A percentile compares a stretch with the other conserved stretches of the same genome.
phyloP scores from a whole-genome alignment of 2,329 filamentous ascomycete genomes.

The Diaporthe amygdali region DNA sequence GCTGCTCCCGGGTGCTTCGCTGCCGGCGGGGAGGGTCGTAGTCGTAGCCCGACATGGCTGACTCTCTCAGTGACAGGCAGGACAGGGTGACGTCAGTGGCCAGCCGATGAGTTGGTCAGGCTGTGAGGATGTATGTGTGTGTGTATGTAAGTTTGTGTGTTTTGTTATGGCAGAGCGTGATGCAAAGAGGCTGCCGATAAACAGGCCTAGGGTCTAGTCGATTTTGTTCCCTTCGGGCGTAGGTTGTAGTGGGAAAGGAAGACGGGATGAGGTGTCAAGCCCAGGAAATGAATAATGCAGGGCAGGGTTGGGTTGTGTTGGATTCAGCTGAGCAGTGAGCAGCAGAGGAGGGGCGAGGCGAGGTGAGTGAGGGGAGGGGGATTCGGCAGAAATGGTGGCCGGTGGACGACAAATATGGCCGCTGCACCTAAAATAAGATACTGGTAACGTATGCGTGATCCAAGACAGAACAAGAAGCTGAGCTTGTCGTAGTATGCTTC shows the following conservation, averaged over 20 bases:
- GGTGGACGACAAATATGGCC: slow-evolving; percentile 9
- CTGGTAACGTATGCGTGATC: slow-evolving; percentile 18
- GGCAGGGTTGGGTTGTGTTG: not conserved
- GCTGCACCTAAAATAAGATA: slow-evolving; percentile 24
- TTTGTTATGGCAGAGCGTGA: not conserved
- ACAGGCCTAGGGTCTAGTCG: not conserved
- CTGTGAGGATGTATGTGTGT: not conserved
- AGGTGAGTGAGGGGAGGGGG: not conserved
- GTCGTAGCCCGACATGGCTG: slow-evolving; percentile 57
- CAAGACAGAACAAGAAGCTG: not conserved
- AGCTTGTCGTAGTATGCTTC: not conserved
- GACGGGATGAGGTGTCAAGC: slow-evolving; percentile 10
- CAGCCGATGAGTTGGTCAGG: not conserved
- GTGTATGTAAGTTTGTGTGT: not conserved
- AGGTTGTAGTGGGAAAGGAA: slow-evolving; percentile 3
- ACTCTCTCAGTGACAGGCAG: slow-evolving; percentile 18
- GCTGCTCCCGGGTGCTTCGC: slow-evolving; percentile 46
- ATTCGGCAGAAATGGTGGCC: not conserved
- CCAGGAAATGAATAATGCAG: slow-evolving; percentile 6
- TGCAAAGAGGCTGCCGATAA: not conserved
- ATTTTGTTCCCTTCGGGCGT: not conserved
- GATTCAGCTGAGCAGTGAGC: slow-evolving; percentile 6
- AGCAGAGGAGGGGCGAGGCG: not conserved
- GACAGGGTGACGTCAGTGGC: slow-evolving; percentile 23
- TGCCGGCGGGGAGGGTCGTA: slow-evolving; percentile 55